Conservation (phyloP, 2,329 filamentous ascomycete species). For the Aspergillus udagawae region DNA sequence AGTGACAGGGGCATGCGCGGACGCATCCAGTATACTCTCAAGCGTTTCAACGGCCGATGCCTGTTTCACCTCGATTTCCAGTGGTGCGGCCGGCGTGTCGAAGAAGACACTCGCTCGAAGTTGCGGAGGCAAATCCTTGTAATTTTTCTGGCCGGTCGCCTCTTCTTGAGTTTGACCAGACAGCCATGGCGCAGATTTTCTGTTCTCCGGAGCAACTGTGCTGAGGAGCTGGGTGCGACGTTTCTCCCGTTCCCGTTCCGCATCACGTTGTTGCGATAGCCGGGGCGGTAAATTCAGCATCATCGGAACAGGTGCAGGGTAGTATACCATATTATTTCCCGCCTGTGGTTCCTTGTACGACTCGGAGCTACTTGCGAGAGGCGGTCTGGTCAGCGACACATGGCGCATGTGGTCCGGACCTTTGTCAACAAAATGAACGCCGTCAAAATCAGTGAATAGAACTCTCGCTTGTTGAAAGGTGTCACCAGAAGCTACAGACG, state of each 20-base stretch:
- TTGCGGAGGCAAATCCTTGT: slow-evolving; percentile 64
- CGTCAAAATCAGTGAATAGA: slow-evolving; percentile 49
- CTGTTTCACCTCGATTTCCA: slow-evolving; percentile 58
- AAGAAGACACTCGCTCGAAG: slow-evolving; percentile 90
- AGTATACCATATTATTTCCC: slow-evolving; percentile 83
- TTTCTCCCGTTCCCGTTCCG: slow-evolving; percentile 64
- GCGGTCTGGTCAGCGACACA: slow-evolving; percentile 37
- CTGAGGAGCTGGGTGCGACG: slow-evolving; percentile 70
- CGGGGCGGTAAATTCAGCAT: slow-evolving; percentile 91
- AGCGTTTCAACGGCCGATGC: slow-evolving; percentile 85
- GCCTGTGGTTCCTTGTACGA: slow-evolving; percentile 45
- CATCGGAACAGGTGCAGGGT: slow-evolving; percentile 88
- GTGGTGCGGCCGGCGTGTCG: slow-evolving; percentile 59
- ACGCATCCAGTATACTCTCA: slow-evolving; percentile 87
- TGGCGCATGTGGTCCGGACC: slow-evolving; percentile 24
- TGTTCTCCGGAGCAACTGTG: slow-evolving; percentile 54
- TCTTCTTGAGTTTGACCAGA: slow-evolving; percentile 18
- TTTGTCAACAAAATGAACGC: slow-evolving; percentile 42
- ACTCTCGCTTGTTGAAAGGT: slow-evolving; percentile 43
- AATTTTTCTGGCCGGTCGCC: slow-evolving; percentile 12
- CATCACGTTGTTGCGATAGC: slow-evolving; percentile 68
- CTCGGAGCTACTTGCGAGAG: slow-evolving; percentile 37
- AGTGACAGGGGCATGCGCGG: slow-evolving; percentile 78
- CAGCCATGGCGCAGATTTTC: slow-evolving; percentile 51
- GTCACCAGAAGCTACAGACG: slow-evolving; percentile 41